phyloP scores from a whole-genome alignment of 1,284 basidiomycete species.

The Ganoderma lucidum region DNA sequence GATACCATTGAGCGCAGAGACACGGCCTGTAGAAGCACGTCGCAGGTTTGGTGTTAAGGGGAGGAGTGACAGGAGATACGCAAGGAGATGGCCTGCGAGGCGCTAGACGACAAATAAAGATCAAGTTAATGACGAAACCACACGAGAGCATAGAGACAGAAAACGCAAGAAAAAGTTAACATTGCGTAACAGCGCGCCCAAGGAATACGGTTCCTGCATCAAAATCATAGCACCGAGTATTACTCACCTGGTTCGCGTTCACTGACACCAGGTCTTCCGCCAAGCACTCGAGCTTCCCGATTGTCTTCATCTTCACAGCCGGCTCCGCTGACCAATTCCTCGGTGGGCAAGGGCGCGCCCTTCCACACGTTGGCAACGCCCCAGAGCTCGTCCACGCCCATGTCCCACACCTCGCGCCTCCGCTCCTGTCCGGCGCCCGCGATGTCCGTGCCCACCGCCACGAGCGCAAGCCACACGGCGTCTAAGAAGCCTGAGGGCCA shows the following conservation, averaged over 20 bases:
- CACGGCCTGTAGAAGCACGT: conserved; percentile 75
- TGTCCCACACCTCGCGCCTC: conserved; percentile 74
- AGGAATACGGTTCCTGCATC: conserved; percentile 9
- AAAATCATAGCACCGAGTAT: conserved; percentile 4
- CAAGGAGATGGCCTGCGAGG: conserved; percentile 66
- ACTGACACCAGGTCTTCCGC: conserved; percentile 74
- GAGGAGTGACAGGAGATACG: conserved; percentile 70
- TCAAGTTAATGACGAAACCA: not conserved
- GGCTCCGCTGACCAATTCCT: conserved; percentile 66
- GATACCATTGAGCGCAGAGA: conserved; percentile 93
- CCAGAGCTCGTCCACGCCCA: conserved; percentile 83
- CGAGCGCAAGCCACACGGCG: conserved; percentile 63
- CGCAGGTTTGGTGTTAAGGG: conserved; percentile 48
- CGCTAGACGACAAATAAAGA: conserved; percentile 3
- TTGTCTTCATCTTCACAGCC: conserved; percentile 73
- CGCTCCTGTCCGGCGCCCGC: conserved; percentile 66
- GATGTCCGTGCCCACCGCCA: conserved; percentile 65
- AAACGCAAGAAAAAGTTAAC: not conserved
- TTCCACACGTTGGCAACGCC: conserved; percentile 76
- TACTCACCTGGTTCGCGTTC: conserved; percentile 73
- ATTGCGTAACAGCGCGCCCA: not conserved
- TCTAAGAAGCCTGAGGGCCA: conserved; percentile 61
- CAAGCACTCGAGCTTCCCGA: conserved; percentile 84
- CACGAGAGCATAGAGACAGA: conserved; percentile 2
- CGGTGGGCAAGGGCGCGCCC: conserved; percentile 60